A percentile compares a stretch with the other conserved stretches of the same genome.
Conservation (phyloP, 768 basidiomycete species). For the Suillus discolor region DNA sequence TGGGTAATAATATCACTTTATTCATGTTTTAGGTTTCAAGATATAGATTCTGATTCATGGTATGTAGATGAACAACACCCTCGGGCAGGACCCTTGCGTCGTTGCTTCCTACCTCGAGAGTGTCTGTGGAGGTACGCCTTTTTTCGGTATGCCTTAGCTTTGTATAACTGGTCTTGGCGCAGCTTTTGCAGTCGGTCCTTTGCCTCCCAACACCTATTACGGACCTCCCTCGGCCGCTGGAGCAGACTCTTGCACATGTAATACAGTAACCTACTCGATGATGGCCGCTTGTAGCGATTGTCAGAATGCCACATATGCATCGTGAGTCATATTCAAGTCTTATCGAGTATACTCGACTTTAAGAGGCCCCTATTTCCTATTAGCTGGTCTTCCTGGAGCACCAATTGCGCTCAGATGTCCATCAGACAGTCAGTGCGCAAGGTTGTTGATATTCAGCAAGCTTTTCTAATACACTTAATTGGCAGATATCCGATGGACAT, state of each 20-base stretch:
- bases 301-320: slow-evolving; percentile 45
- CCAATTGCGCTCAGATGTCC: slow-evolving; percentile 46
- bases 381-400: slow-evolving; percentile 55
- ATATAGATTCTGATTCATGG: slow-evolving; percentile 1
- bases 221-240: slow-evolving; percentile 34
- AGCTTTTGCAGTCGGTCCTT: slow-evolving; percentile 40
- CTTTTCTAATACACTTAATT: neutral
- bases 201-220: slow-evolving; percentile 36
- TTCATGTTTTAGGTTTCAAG: neutral
- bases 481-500: slow-evolving; percentile 47
- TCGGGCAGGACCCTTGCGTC: slow-evolving; percentile 47
- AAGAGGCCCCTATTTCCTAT: slow-evolving; percentile 4
- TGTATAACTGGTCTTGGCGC: slow-evolving; percentile 5
- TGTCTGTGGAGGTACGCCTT: slow-evolving; percentile 44
- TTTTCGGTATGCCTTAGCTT: slow-evolving; percentile 10
- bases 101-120: slow-evolving; percentile 45
- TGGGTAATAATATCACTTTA: slow-evolving; percentile 25
- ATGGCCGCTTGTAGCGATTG: slow-evolving; percentile 61
- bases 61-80: slow-evolving; percentile 42
- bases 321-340: slow-evolving; percentile 23
- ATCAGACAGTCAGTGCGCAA: slow-evolving; percentile 25
- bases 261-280: slow-evolving; percentile 54
- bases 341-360: slow-evolving; percentile 7
- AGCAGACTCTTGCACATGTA: slow-evolving; percentile 50
- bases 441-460: neutral